Base-by-base conservation (phyloP, 176 grass and related monocot genomes). In the Tuctoria greenei region DNA sequence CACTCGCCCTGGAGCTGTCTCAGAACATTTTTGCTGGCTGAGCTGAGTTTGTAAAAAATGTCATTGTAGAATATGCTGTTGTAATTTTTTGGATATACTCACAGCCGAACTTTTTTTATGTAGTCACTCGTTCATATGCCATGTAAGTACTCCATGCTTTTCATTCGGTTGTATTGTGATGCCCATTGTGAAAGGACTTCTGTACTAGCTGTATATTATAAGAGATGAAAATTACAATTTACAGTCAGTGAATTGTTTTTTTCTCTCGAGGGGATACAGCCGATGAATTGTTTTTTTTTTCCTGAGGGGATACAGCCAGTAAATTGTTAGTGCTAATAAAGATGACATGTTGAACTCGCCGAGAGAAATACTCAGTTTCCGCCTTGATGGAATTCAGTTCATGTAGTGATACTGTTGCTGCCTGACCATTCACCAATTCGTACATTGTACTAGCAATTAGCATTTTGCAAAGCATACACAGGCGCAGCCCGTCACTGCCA, bases 11-110 rank as follows among this genome's bases (percentile, higher is more conserved):
- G 71, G 43, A 73, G 26, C 17, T 39, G 6, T 21, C 46, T 39
- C 56, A 16, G 37, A 58, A 61, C 57, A 28, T 76, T 46, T 59
- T 51, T 50, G 20, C 13, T 82, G 16, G 37, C 55, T 71, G 57
- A 63, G 6, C 66, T 34, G 55, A 49, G 59, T 84, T 47, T 59
- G 76, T 84, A 67, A 25, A 78, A 79, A 83, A 75, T 70, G 80
- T 38, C 26, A 75, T 66, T 74, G 88, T 86, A 83, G 72, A 86
- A 72, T 83, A 86, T 80, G 45, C 46, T 86, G 73, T 16, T 82
- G 88, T 80, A 69, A 66, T 75, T 61, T 25, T 13, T 71, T 1
- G 59, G 61, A 47, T 79, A 52, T 51, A 56, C 61, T 52, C 74
- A 8, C 14, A 20, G 36, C 20, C 8, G 8, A 63, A n/a, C n/a